Evolutionary conservation across 1,139 yeast genomes (phyloP), one percentile per base, ranked within the genome.

Genomic region (Zygoascus sp.): DNA sequence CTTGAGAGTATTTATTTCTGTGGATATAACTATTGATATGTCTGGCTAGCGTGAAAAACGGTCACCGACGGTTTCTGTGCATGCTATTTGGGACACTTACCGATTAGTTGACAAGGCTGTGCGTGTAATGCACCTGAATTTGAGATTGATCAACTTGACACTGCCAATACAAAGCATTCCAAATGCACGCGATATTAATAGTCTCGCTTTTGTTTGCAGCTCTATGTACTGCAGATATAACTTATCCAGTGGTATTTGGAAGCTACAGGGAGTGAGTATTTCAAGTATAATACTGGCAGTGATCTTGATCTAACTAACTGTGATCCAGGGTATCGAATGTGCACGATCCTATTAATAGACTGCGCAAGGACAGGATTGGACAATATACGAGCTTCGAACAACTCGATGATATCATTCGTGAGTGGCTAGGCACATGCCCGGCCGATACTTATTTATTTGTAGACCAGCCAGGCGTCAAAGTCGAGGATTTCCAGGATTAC

Each of bases 381-480:
- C 72, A 46, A 48, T 70, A 49, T 22, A 55, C 56, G 6, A 20
- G 40, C 10, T 30, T 45, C 0, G 64, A 60, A 1, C 68, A 72
- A n/a, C 79, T 77, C 10, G 69, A 74, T 30, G 70, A 70, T 40
- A 60, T 80, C 50, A 59, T 80, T 13, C 70, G 74, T 45, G 70
- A 75, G 47, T 62, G 79, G 34, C 65, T 81, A 11, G 77, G 80
- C 2, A 72, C 74, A 37, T 88, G 96, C 59, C 68, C 80, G 1
- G 77, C 90, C 0, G 85, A 86, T 60, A 84, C 82, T 0, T 84
- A 83, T 56, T 58, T 88, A 2, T 64, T 87, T 13, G 70, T 86
- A 0, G 77, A 84, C 58, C 79, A 79, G 40, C 95, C 95, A 0
- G 94, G 94, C 0, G 63, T 87, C 46, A 64, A 64, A 1, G 66